Conservation (phyloP, 345 rosid genomes). For the Eucalyptus grandis region DNA sequence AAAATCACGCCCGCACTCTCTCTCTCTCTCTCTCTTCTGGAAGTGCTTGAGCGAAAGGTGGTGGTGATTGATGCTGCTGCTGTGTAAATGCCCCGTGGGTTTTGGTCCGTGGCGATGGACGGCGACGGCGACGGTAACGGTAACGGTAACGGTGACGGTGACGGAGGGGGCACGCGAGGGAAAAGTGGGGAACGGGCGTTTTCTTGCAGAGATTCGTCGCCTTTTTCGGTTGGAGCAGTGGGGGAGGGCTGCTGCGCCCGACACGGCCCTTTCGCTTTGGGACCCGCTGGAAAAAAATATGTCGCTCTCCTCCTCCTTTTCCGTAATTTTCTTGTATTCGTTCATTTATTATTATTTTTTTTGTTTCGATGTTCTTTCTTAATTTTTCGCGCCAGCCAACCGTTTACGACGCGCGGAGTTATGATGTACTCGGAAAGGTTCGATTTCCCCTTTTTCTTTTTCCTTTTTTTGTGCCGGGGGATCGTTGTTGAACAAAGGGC, state of each 20-base stretch:
- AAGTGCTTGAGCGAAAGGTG: not conserved
- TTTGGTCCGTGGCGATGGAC: not conserved
- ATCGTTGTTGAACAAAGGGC: not conserved
- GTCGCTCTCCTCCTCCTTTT: not conserved
- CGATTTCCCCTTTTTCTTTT: not conserved
- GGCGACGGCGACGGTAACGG: not conserved
- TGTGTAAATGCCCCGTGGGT: not conserved
- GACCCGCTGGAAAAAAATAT: not conserved
- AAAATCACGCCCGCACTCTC: not conserved
- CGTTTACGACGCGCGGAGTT: not conserved
- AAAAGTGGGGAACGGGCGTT: not conserved
- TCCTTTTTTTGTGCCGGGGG: not conserved
- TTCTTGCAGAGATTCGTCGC: not conserved
- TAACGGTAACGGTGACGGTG: not conserved
- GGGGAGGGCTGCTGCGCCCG: not conserved
- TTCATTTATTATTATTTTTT: too few relatives aligned
- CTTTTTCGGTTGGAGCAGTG: not conserved
- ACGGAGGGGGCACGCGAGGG: not conserved
- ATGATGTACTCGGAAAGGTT: not conserved
- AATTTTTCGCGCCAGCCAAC: not conserved
- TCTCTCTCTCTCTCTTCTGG: not conserved
- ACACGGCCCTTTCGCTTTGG: slow-evolving; percentile 8
- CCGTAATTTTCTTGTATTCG: too few relatives aligned
- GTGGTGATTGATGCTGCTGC: not conserved
- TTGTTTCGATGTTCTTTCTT: not conserved